phyloP scores from a whole-genome alignment of 768 basidiomycete genomes.

The Gymnopilus junonius region DNA sequence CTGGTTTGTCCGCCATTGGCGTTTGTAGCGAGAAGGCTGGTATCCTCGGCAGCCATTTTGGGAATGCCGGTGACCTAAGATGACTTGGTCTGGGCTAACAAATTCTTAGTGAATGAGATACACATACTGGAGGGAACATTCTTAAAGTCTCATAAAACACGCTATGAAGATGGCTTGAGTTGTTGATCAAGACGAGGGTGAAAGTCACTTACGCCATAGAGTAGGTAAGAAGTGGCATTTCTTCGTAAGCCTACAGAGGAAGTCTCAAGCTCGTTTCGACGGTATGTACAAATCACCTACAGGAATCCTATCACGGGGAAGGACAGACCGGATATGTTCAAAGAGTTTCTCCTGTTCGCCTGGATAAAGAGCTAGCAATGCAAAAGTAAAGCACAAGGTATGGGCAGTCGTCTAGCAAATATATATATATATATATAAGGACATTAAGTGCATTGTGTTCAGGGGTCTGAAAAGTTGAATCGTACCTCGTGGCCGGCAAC shows the following conservation, averaged over 20 bases:
- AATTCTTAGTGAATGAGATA: not conserved
- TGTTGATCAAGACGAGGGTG: not conserved
- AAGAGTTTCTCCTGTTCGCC: constrained; percentile 50
- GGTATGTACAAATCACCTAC: constrained; percentile 22
- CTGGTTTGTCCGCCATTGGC: constrained; percentile 39
- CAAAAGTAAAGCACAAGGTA: constrained; percentile 44
- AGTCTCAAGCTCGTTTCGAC: not conserved
- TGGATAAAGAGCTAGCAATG: constrained; percentile 45
- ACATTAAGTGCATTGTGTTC: constrained; percentile 39
- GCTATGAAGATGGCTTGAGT: constrained; percentile 25
- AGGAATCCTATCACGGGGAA: constrained; percentile 35
- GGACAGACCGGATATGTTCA: constrained; percentile 37
- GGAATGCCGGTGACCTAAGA: constrained; percentile 44
- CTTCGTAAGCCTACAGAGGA: constrained; percentile 39
- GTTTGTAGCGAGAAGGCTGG: constrained; percentile 39
- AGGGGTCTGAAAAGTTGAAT: no score
- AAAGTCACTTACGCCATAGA: constrained; percentile 39
- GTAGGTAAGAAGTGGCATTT: constrained; percentile 42
- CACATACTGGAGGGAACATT: constrained; percentile 48
- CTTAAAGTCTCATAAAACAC: constrained; percentile 56
- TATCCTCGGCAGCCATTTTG: constrained; percentile 51
- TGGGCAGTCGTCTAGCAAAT: constrained; percentile 40
- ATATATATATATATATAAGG: constrained; percentile 37
- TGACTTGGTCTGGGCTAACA: not conserved
- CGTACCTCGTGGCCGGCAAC: constrained; percentile 64